These are phyloP conservation scores for Tricholoma saponaceum DNA, from an alignment of 768 basidiomycete species.

Conservation along the genomic window DNA sequence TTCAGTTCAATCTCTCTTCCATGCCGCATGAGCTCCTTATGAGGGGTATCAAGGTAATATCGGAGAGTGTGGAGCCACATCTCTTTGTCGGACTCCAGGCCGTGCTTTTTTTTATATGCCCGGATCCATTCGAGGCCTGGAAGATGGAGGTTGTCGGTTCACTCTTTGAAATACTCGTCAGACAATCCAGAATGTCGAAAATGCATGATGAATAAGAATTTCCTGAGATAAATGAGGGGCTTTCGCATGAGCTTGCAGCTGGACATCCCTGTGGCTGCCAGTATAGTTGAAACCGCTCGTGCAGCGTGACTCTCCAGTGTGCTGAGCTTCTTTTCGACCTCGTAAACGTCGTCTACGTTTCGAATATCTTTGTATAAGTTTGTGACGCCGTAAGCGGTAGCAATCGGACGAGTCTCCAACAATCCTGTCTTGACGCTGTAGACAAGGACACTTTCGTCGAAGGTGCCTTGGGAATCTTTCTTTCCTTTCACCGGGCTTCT, in stretches of 20 bases:
- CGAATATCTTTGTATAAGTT: background rate
- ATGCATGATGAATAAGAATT: background rate
- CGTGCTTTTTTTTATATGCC: slow-evolving; percentile 8
- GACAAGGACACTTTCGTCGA: background rate
- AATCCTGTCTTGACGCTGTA: background rate
- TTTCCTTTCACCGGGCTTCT: background rate
- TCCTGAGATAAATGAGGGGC: background rate
- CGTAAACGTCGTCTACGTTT: background rate
- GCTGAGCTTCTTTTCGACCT: background rate
- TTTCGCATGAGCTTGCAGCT: background rate
- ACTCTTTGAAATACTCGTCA: background rate
- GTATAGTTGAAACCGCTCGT: background rate
- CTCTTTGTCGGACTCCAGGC: slow-evolving; percentile 14
- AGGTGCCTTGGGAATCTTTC: too few species aligned
- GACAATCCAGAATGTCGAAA: background rate
- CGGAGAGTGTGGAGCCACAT: slow-evolving; percentile 20
- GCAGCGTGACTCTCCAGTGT: background rate
- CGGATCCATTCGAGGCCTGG: background rate
- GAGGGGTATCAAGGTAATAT: slow-evolving; percentile 24
- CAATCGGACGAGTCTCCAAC: background rate
- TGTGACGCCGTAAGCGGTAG: background rate
- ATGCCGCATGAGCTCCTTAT: slow-evolving; percentile 10
- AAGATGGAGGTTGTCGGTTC: background rate
- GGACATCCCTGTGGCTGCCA: background rate
- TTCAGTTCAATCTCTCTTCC: slow-evolving; percentile 5